These are phyloP conservation scores for Pleurozium schreberi DNA, from an alignment of 225 moss, liverwort and hornwort species.

Conservation along the genomic window DNA sequence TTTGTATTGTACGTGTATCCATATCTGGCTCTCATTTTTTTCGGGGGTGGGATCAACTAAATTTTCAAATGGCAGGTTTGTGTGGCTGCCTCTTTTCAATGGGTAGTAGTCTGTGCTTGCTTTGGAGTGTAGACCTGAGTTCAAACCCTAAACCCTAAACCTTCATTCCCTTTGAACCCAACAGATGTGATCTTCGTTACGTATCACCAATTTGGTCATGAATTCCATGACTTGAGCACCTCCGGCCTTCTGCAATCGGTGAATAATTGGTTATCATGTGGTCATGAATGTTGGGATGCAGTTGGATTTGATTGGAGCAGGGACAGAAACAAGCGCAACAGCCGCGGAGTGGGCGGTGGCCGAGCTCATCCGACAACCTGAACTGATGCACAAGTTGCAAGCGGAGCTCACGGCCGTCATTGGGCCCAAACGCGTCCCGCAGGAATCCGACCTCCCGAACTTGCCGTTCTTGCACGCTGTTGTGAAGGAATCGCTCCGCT, in stretches of 20 bases:
- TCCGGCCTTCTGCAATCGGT: background rate
- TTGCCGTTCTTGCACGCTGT: slow-evolving; percentile 48
- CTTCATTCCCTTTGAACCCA: background rate
- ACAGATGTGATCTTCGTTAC: too few species aligned
- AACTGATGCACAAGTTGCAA: slow-evolving; percentile 24
- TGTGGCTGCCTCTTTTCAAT: too few species aligned
- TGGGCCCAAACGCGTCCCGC: slow-evolving; percentile 3
- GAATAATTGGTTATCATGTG: background rate
- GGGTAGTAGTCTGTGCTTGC: background rate
- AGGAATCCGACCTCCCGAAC: slow-evolving; percentile 13
- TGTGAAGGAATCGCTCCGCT: slow-evolving; percentile 42
- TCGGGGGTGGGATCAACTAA: too few species aligned
- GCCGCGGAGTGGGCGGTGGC: slow-evolving; percentile 31
- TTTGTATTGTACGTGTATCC: too few species aligned
- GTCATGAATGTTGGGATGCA: background rate
- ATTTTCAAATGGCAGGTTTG: too few species aligned
- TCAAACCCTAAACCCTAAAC: too few species aligned
- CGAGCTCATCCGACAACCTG: slow-evolving; percentile 19
- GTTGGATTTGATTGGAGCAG: background rate
- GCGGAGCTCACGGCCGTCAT: slow-evolving; percentile 29
- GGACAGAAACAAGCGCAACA: slow-evolving; percentile 4
- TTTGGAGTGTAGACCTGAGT: background rate
- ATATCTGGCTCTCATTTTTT: too few species aligned
- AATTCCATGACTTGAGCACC: background rate
- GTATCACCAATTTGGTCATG: background rate